Conservation (phyloP, 768 basidiomycete species). For the Zangia roseola region DNA sequence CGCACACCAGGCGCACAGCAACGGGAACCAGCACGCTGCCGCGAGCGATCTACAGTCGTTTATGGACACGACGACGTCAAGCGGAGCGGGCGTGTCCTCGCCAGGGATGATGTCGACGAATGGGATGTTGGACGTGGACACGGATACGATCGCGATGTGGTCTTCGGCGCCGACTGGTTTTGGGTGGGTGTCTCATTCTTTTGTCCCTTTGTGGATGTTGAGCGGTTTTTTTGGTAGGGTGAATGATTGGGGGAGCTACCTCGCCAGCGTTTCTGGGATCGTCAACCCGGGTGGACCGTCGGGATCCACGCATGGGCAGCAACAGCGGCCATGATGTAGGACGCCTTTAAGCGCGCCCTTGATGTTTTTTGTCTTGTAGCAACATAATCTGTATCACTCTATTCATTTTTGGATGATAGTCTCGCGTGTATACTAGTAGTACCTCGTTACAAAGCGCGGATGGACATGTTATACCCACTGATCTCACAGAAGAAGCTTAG, state of each 20-base stretch:
- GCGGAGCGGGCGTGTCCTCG: not conserved
- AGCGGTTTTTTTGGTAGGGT: conserved; percentile 25
- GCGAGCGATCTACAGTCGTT: conserved; percentile 13
- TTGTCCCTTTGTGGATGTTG: not conserved
- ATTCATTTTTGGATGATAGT: no score
- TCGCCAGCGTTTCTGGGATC: conserved; percentile 32
- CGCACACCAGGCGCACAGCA: not conserved
- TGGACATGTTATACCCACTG: no score
- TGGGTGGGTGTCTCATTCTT: conserved; percentile 45
- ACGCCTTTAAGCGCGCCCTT: no score
- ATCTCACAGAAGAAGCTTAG: no score
- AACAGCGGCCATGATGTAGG: not conserved
- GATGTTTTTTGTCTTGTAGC: no score
- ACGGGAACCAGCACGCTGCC: no score
- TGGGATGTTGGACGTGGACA: conserved; percentile 34
- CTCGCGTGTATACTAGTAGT: no score
- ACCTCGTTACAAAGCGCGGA: no score
- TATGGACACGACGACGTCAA: conserved; percentile 7
- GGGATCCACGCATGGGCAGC: conserved; percentile 1
- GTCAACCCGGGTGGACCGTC: conserved; percentile 13
- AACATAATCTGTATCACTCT: no score
- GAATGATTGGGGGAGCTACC: conserved; percentile 40
- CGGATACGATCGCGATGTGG: conserved; percentile 61
- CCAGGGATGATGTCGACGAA: conserved; percentile 6
- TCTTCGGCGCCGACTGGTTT: conserved; percentile 57